Conservation (phyloP, 176 grass and related monocot species). For the Eragrostis curvula region DNA sequence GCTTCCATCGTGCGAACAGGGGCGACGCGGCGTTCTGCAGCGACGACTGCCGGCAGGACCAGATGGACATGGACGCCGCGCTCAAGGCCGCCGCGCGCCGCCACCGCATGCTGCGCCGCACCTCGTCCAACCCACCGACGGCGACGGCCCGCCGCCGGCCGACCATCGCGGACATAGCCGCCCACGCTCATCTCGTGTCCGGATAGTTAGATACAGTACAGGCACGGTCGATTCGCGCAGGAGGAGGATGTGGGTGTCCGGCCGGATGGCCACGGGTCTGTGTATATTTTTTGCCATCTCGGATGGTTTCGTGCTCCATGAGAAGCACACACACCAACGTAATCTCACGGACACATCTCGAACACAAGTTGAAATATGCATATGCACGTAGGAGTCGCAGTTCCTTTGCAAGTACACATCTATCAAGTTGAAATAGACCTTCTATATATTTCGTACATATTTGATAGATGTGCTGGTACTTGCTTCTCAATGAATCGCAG, state of each 20-base stretch:
- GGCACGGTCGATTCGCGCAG: not conserved
- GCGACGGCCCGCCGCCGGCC: constrained; percentile 27
- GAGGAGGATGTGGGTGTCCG: not conserved
- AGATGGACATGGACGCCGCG: constrained; percentile 72
- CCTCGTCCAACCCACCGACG: not conserved
- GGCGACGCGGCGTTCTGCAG: constrained; percentile 72
- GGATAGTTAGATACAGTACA: not conserved
- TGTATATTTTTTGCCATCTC: too few relatives aligned
- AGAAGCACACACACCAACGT: not conserved
- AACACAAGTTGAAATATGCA: too few relatives aligned
- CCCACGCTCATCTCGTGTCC: constrained; percentile 18
- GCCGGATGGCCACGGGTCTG: too few relatives aligned
- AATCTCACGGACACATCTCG: too few relatives aligned
- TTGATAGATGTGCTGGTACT: too few relatives aligned
- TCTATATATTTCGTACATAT: too few relatives aligned
- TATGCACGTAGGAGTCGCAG: too few relatives aligned
- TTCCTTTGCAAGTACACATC: too few relatives aligned
- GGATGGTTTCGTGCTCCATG: not conserved
- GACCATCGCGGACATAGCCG: constrained; percentile 33
- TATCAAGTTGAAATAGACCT: too few relatives aligned
- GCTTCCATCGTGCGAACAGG: constrained; percentile 19
- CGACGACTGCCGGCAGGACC: constrained; percentile 59
- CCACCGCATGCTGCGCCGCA: constrained; percentile 13
- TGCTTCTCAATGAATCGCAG: too few relatives aligned
- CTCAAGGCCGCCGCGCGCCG: constrained; percentile 46